A percentile compares a stretch with the other conserved stretches of the same genome.
phyloP scores from a whole-genome alignment of 345 rosid genomes.

The Moricandia arvensis region DNA sequence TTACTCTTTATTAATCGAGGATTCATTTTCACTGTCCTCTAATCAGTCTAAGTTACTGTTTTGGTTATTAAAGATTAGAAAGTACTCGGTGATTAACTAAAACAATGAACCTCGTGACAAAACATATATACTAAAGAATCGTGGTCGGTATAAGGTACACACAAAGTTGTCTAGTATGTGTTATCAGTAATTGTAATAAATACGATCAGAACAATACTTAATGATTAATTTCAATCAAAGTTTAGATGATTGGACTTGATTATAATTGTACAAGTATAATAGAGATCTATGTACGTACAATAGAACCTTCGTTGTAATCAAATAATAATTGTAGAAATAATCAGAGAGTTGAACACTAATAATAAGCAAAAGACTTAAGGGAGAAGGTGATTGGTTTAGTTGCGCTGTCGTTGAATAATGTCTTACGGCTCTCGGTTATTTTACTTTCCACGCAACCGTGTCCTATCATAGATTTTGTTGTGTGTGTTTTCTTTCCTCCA shows the following conservation, averaged over 20 bases:
- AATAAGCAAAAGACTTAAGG: constrained; percentile 2
- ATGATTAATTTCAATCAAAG: constrained; percentile 4
- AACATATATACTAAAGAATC: background rate
- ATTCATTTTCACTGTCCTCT: background rate
- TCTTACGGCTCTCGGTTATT: background rate
- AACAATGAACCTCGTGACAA: background rate
- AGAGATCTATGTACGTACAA: background rate
- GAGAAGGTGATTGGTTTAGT: constrained; percentile 27
- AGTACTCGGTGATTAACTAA: background rate
- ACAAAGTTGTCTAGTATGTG: background rate
- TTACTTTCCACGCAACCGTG: constrained; percentile 21
- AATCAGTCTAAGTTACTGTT: background rate
- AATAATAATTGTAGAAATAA: constrained; percentile 13
- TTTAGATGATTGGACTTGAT: constrained; percentile 3
- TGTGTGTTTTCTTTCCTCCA: background rate
- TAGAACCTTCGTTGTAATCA: constrained; percentile 31
- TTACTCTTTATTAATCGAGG: background rate
- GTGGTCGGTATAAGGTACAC: background rate
- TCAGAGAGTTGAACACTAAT: constrained; percentile 13
- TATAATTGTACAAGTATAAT: constrained; percentile 10
- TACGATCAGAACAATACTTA: constrained; percentile 8
- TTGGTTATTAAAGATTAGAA: background rate
- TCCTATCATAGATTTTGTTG: constrained; percentile 16
- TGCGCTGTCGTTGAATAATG: constrained; percentile 24
- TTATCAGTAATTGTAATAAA: background rate